Percentiles rank a stretch among this genome's conserved stretches.
Evolutionary conservation across 345 rosid species (phyloP).

Genomic region (Brassica incana): DNA sequence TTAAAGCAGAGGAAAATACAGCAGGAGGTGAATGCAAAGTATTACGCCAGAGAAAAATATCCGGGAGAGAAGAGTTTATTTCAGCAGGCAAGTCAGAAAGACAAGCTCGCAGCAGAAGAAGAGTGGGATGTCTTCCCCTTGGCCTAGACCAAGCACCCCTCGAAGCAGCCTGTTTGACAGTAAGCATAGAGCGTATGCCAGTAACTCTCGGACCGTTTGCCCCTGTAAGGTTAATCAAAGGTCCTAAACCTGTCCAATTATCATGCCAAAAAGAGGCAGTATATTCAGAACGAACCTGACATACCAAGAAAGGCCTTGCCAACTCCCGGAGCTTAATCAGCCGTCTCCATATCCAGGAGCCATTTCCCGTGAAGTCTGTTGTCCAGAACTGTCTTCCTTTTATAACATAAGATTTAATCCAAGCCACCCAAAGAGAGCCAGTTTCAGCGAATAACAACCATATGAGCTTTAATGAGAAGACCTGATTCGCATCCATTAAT

Average conservation of each 20-base stretch:
- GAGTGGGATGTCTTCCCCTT: too few species aligned
- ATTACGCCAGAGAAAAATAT: too few species aligned
- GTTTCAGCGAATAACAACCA: not conserved
- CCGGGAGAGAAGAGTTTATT: too few species aligned
- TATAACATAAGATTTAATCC: not conserved
- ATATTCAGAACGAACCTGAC: not conserved
- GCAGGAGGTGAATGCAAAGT: too few species aligned
- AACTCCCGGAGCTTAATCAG: not conserved
- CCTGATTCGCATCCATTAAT: not conserved
- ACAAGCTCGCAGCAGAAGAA: too few species aligned
- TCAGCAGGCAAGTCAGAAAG: too few species aligned
- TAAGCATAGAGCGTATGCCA: not conserved
- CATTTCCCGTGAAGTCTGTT: fast-evolving
- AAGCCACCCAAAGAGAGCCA: not conserved
- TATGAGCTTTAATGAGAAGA: not conserved
- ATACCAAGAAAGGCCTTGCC: not conserved
- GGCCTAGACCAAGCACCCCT: too few species aligned
- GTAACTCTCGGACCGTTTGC: not conserved
- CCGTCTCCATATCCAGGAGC: not conserved
- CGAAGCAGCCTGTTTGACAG: too few species aligned
- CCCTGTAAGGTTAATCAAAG: not conserved
- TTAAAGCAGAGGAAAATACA: too few species aligned
- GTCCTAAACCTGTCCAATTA: not conserved
- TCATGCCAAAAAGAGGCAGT: not conserved
- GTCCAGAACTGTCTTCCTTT: not conserved